phyloP scores from a whole-genome alignment of 2,329 filamentous ascomycete genomes.

The Penicillium sp. region DNA sequence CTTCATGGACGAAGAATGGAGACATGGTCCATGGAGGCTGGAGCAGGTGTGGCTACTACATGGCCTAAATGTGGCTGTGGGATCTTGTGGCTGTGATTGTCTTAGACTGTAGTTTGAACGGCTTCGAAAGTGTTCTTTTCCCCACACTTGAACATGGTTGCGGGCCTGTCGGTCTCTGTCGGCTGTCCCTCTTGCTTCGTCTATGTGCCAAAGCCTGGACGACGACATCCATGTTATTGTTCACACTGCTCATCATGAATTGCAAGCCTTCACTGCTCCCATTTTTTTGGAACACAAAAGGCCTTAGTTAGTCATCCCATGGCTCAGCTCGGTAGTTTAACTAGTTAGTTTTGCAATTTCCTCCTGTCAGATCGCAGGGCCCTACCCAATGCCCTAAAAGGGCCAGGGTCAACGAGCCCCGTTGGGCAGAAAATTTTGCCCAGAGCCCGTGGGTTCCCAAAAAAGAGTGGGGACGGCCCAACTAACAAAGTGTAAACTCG shows the following conservation, averaged over 20 bases:
- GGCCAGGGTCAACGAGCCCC: background rate
- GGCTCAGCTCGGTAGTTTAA: background rate
- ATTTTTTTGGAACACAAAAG: too few relatives aligned
- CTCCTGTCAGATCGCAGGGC: background rate
- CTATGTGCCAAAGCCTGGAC: background rate
- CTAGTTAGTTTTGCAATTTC: background rate
- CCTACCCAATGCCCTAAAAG: background rate
- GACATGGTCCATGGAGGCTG: slow-evolving; percentile 1
- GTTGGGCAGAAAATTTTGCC: background rate
- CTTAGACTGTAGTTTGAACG: background rate
- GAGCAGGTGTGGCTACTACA: slow-evolving; percentile 4
- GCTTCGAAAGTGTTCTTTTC: slow-evolving; percentile 6
- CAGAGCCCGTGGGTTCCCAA: background rate
- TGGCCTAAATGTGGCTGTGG: background rate
- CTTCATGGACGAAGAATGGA: background rate
- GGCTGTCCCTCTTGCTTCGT: background rate
- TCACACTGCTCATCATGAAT: background rate
- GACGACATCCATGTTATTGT: background rate
- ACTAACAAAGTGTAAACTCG: slow-evolving; percentile 6
- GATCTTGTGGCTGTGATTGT: slow-evolving; percentile 12
- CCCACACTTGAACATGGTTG: slow-evolving; percentile 10
- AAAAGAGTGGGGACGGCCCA: slow-evolving; percentile 2
- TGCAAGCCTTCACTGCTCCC: too few relatives aligned
- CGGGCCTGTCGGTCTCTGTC: background rate
- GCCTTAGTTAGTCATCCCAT: background rate